Conservation (phyloP, 148 eudicot genomes). For the Rhododendron simsii region DNA sequence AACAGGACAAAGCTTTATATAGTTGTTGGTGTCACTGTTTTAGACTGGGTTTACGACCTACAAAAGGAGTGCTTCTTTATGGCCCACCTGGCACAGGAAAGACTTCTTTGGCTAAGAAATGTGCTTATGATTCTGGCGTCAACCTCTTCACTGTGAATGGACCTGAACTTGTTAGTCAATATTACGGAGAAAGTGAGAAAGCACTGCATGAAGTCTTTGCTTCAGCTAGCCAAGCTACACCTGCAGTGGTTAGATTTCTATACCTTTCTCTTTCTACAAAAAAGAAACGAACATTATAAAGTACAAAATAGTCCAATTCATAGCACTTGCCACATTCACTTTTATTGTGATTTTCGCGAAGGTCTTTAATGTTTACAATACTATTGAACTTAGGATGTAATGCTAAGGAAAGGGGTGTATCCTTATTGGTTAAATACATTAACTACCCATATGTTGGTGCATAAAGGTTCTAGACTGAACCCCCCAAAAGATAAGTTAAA, state of each 20-base stretch:
- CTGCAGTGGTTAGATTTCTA: constrained; percentile 76
- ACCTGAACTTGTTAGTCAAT: constrained; percentile 74
- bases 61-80: constrained; percentile 94
- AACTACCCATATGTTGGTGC: not conserved
- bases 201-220: constrained; percentile 73
- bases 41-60: constrained; percentile 78
- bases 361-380: not conserved
- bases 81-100: constrained; percentile 98
- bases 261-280: not conserved
- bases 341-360: not conserved
- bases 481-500: not conserved
- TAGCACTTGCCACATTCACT: not conserved
- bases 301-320: not conserved
- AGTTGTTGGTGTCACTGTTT: constrained; percentile 19
- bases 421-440: not conserved
- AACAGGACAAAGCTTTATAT: constrained; percentile 9
- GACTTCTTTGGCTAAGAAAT: constrained; percentile 73
- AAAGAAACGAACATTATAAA: not conserved
- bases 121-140: constrained; percentile 80
- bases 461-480: not conserved
- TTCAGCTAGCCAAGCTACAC: constrained; percentile 68
- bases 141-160: constrained; percentile 80
- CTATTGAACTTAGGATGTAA: not conserved
- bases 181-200: constrained; percentile 85
- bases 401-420: not conserved